Evolutionary conservation across 345 rosid species (phyloP), one percentile per base, ranked within the genome.

Genomic region (Psidium guajava): DNA sequence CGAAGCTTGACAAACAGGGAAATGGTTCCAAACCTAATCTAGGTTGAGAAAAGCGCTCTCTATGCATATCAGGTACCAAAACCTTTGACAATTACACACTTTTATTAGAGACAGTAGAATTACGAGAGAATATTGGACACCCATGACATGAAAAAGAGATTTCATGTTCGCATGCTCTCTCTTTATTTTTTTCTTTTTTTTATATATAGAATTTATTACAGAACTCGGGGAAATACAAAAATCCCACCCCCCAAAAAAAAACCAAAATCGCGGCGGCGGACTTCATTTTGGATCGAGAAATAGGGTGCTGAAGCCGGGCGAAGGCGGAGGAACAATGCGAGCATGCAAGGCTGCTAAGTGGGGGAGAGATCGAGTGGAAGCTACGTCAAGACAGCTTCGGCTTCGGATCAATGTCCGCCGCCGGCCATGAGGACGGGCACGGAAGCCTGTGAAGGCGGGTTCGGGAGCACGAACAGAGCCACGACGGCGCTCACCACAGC

Each of bases 391-490:
- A 32, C 40, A 36, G 14, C 80, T 22, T 69, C 6, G 47, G 47
- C 10, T 36, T 36, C 25, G 25, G 2, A 77, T 84, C 61, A 84
- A n/a, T 85, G 86, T 53, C 83, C 86, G 11, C 83, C 86, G 6
- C 53, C 64, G 3, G 58, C 40, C 74, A 77, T 85, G 18, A 44
- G 42, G 16, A 2, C n/a, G 10, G 83, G 36, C 2, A 40, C 47
- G 14, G 85, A 69, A 1, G 88, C 84, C 6, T 92, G 82, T 4
- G 82, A 28, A 36, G 95, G 91, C 4, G 96, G 98, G 12, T 98
- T 91, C 61, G 99, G 99, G 9, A 96, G 89, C 87, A 93, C 74
- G 50, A 92, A 89, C 27, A 94, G 87, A 1, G 98, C 97, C 50
- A 94, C 53, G 54, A 92, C 44, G 6, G 94, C 93, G 85, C 98